These are phyloP conservation scores for Termitomyces eurrhizus DNA, from an alignment of 768 basidiomycete species.

Conservation along the genomic window DNA sequence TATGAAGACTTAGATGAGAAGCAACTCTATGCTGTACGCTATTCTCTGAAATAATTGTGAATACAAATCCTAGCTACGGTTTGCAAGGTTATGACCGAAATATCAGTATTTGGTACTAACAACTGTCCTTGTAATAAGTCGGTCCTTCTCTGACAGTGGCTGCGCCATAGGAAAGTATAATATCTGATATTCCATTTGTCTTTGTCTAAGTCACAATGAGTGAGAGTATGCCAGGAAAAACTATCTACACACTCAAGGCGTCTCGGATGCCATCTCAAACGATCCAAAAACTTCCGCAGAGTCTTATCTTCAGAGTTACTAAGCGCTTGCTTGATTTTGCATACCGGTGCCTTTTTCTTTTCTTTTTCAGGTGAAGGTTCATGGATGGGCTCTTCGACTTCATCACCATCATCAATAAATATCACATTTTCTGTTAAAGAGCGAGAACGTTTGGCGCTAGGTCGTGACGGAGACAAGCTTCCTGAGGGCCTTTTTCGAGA, in stretches of 20 bases:
- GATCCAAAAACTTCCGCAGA: slow-evolving; percentile 7
- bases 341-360: not conserved
- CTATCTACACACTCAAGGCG: slow-evolving; percentile 16
- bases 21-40: not conserved
- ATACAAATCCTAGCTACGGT: not conserved
- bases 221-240: not conserved
- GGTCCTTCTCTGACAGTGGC: slow-evolving; percentile 56
- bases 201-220: slow-evolving; percentile 35
- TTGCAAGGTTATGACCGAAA: not conserved
- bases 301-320: not conserved
- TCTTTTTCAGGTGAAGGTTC: not conserved
- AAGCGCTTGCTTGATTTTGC: not conserved
- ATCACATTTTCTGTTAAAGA: slow-evolving; percentile 11
- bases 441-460: slow-evolving; percentile 25
- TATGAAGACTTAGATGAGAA: slow-evolving; percentile 33
- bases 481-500: slow-evolving; percentile 4
- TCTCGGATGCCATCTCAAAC: slow-evolving; percentile 15
- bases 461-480: not conserved
- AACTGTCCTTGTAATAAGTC: slow-evolving; percentile 44
- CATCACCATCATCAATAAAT: slow-evolving; percentile 26
- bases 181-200: slow-evolving; percentile 71
- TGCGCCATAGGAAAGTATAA: slow-evolving; percentile 74
- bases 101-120: slow-evolving; percentile 39
- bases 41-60: not conserved
- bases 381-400: slow-evolving; percentile 11